Conservation (phyloP, 2,329 filamentous ascomycete genomes). For the Fusarium poae region DNA sequence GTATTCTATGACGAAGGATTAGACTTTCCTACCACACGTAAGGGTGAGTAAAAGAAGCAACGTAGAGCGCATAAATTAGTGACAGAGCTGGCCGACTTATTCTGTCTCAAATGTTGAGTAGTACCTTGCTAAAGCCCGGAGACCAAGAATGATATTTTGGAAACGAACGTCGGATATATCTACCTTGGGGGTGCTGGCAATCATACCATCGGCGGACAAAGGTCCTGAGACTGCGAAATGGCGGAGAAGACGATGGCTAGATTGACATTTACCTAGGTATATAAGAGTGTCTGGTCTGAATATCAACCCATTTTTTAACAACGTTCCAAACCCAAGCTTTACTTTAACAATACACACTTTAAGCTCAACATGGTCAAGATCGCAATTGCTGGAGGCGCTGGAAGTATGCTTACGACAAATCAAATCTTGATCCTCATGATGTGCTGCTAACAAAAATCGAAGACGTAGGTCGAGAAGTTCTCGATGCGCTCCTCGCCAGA, state of each 20-base stretch:
- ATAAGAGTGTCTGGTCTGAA: background rate
- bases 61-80: too few relatives aligned
- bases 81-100: background rate
- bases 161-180: background rate
- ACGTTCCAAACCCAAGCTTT: rapidly evolving
- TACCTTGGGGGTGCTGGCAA: background rate
- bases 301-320: too few relatives aligned
- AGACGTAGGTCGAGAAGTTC: conserved; percentile 67
- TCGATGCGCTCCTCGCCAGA: conserved; percentile 62
- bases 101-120: too few relatives aligned
- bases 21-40: too few relatives aligned
- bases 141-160: rapidly evolving
- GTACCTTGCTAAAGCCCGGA: too few relatives aligned
- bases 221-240: background rate
- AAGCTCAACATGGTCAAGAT: conserved; percentile 43
- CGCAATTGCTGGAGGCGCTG: conserved; percentile 43
- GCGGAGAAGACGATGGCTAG: background rate
- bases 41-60: background rate
- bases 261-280: rapidly evolving
- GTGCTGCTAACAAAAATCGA: rapidly evolving
- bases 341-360: rapidly evolving
- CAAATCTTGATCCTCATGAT: background rate
- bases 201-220: conserved; percentile 3
- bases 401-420: conserved; percentile 32
- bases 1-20: too few relatives aligned